phyloP scores from a whole-genome alignment of 179 eudicot species.

The Beta corolliflora region DNA sequence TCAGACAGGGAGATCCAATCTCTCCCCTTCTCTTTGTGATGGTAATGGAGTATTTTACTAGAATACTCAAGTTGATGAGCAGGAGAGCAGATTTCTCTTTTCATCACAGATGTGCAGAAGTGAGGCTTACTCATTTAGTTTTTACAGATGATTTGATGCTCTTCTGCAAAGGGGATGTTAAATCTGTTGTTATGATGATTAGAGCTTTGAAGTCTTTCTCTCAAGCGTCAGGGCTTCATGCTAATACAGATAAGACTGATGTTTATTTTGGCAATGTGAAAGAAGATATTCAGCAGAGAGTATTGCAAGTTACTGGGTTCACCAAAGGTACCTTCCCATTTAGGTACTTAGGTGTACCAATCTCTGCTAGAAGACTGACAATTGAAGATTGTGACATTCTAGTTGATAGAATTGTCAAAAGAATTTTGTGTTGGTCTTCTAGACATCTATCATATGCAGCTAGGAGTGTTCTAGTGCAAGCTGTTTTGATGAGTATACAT shows the following conservation, averaged over 20 bases:
- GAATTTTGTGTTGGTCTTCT: too few relatives aligned
- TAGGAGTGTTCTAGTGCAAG: too few relatives aligned
- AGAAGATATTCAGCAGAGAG: neutral
- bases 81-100: neutral
- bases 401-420: too few relatives aligned
- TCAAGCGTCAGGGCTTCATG: neutral
- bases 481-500: too few relatives aligned
- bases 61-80: neutral
- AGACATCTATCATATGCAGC: too few relatives aligned
- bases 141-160: too few relatives aligned
- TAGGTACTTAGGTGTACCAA: too few relatives aligned
- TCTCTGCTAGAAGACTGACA: too few relatives aligned
- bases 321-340: neutral
- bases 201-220: neutral
- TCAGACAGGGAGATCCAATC: too few relatives aligned
- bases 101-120: neutral
- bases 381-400: too few relatives aligned
- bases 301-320: neutral
- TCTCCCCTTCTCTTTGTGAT: neutral
- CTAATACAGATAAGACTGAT: neutral
- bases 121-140: neutral
- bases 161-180: too few relatives aligned
- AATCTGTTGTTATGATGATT: too few relatives aligned
- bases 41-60: neutral
- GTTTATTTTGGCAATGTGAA: neutral